phyloP scores from a whole-genome alignment of 2,329 filamentous ascomycete genomes.

The Arachnopeziza araneosa region DNA sequence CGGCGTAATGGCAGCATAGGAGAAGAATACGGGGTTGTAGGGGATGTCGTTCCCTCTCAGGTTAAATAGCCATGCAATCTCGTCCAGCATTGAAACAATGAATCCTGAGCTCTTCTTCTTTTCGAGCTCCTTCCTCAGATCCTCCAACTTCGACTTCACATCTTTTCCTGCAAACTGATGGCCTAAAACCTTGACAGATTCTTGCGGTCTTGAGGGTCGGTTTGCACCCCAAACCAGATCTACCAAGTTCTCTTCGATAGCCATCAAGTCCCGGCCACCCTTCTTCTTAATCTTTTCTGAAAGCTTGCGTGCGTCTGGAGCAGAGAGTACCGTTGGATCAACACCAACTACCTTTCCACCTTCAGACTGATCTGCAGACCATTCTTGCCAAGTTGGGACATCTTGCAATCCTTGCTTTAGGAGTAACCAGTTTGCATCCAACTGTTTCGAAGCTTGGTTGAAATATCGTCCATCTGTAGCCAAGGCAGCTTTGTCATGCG shows the following conservation, averaged over 20 bases:
- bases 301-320: slow-evolving; percentile 66
- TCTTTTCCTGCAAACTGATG: slow-evolving; percentile 75
- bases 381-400: slow-evolving; percentile 96
- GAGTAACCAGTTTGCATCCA: slow-evolving; percentile 86
- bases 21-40: slow-evolving; percentile 98
- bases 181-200: slow-evolving; percentile 67
- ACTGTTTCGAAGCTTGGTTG: slow-evolving; percentile 87
- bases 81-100: slow-evolving; percentile 90
- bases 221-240: slow-evolving; percentile 79
- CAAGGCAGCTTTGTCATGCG: slow-evolving; percentile 77
- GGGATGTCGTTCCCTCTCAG: slow-evolving; percentile 90
- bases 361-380: slow-evolving; percentile 80
- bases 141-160: slow-evolving; percentile 75
- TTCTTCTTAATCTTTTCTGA: slow-evolving; percentile 81
- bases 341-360: slow-evolving; percentile 86
- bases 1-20: slow-evolving; percentile 83
- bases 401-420: slow-evolving; percentile 91
- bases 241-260: slow-evolving; percentile 78
- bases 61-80: slow-evolving; percentile 98
- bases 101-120: slow-evolving; percentile 87
- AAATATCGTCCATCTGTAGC: slow-evolving; percentile 97
- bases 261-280: slow-evolving; percentile 70
- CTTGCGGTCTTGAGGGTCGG: slow-evolving; percentile 68
- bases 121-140: slow-evolving; percentile 83
- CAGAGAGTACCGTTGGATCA: slow-evolving; percentile 82